Evolutionary conservation across 225 moss, liverwort and hornwort genomes (phyloP), one percentile per base, ranked within the genome.

Genomic region (Neckera pumila): DNA sequence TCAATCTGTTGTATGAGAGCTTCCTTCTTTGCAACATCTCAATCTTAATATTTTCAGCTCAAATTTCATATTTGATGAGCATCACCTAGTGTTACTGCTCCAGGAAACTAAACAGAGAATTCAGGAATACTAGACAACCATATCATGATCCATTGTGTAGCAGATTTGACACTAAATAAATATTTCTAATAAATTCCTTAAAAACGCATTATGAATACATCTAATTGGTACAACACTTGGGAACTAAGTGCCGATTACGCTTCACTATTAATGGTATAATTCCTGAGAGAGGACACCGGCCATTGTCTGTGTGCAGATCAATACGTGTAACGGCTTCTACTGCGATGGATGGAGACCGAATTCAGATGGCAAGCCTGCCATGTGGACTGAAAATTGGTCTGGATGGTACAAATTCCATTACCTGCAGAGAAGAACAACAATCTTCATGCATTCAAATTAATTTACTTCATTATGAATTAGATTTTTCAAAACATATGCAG

Each of bases 341-440:
- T 98, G 96, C 38, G 96, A 98, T 58, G 86, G 89, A 36, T 98
- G 90, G 79, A 82, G 34, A 65, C 95, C 96, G 10, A 96, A 95
- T 56, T 88, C 91, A 18, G 85, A 89, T 14, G 91, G 26, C 67
- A 98, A 95, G 79, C 98, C 96, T 73, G 93, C 75, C 49, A 83
- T 98, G 57, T 98, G 98, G 98, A 96, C 89, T 18, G 98, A 98
- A 85, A 95, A 96, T 91, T 96, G 98, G 98, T 79, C 92, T 86
- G 95, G 97, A 53, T 97, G 96, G 96, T 96, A 87, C 63, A 14
- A 66, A 57, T 18, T 15, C 33, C 31, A 21, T 21, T 43, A 20
- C 0, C 20, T 75, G 6, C 12, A 19, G 20, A 73, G 9, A 7
- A 51, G 4, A 33, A 31, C 51, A 8, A 4, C 18, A 79, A 3